Evolutionary conservation across 1,139 yeast species (phyloP).

Genomic region (Suhomyces coccinellae): DNA sequence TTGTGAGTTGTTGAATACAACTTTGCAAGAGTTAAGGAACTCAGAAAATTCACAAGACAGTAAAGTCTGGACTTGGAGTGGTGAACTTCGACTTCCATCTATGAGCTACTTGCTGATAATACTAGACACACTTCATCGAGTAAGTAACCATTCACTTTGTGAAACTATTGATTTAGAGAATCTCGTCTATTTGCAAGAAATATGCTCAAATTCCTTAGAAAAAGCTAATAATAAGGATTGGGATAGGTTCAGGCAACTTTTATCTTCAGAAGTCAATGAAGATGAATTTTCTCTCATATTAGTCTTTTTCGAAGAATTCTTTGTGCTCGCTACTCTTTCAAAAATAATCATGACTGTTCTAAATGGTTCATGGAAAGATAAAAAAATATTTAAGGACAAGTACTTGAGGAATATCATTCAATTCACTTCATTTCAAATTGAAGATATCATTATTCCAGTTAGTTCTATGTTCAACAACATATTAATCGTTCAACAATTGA

Average conservation of each 20-base stretch:
- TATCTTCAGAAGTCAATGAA: neutral
- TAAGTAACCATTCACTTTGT: constrained; percentile 1
- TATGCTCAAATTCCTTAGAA: constrained; percentile 9
- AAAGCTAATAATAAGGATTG: constrained; percentile 7
- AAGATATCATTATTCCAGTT: constrained; percentile 31
- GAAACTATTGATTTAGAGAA: constrained; percentile 8
- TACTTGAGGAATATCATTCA: constrained; percentile 42
- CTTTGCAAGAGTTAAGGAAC: neutral
- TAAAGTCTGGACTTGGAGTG: neutral
- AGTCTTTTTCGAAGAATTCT: constrained; percentile 19
- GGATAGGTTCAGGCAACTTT: constrained; percentile 1
- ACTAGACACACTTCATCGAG: constrained; percentile 10
- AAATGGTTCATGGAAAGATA: constrained; percentile 40
- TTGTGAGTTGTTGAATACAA: neutral
- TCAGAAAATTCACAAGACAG: neutral
- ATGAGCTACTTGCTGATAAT: constrained; percentile 2
- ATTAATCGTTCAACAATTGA: neutral
- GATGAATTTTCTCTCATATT: constrained; percentile 21
- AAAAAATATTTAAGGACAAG: constrained; percentile 46
- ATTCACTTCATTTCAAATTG: constrained; percentile 36
- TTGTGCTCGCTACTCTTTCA: constrained; percentile 12
- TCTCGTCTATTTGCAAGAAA: constrained; percentile 12
- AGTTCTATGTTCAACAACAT: neutral
- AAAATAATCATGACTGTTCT: constrained; percentile 44
- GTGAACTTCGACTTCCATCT: constrained; percentile 1